Conservation (phyloP, 768 basidiomycete species). For the Boletus speciosus region DNA sequence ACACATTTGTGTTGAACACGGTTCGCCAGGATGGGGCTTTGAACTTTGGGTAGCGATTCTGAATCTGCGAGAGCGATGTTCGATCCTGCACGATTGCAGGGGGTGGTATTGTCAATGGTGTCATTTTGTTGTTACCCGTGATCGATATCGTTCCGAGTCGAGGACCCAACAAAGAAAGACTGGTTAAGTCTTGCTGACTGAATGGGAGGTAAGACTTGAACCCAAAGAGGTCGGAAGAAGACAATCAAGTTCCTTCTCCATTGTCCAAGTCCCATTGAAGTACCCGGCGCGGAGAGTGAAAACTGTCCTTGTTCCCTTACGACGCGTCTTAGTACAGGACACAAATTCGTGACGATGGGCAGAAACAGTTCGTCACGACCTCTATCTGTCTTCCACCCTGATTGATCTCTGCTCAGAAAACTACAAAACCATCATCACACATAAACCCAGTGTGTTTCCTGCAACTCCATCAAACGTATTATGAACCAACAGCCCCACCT, state of each 20-base stretch:
- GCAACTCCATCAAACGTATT: not conserved
- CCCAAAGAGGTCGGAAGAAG: not conserved
- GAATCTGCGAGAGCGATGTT: no score
- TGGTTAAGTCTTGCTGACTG: no score
- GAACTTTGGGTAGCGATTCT: no score
- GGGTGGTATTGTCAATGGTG: no score
- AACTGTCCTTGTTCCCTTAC: not conserved
- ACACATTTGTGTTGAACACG: no score
- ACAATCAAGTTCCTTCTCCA: not conserved
- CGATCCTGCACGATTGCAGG: no score
- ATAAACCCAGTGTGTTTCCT: constrained; percentile 23
- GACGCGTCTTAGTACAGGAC: not conserved
- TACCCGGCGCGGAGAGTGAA: constrained; percentile 10
- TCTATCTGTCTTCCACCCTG: not conserved
- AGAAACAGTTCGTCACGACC: constrained; percentile 28
- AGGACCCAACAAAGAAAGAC: not conserved
- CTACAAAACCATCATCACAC: constrained; percentile 23
- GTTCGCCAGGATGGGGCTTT: no score
- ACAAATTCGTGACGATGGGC: constrained; percentile 18
- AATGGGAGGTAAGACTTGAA: no score
- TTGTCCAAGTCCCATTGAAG: not conserved
- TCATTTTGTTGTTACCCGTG: no score
- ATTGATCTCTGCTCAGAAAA: constrained; percentile 16
- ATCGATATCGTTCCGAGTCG: not conserved
- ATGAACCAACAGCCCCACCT: not conserved